These are phyloP conservation scores for Psilocybe cyanescens DNA, from an alignment of 768 basidiomycete species.

Conservation along the genomic window DNA sequence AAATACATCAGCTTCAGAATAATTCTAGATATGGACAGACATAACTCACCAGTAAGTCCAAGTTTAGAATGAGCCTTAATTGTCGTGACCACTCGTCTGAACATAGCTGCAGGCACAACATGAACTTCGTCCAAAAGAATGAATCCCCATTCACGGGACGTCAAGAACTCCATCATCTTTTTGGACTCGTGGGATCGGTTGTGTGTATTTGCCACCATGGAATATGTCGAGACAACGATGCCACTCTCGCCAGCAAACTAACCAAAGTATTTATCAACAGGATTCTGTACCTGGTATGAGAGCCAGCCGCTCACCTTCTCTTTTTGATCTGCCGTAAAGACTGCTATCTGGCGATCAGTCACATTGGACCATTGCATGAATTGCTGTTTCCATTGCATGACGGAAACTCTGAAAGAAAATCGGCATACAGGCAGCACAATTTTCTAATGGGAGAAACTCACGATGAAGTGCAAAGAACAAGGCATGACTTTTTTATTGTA, in stretches of 20 bases:
- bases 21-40: slow-evolving; percentile 8
- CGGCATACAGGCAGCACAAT: background rate
- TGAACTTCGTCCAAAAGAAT: slow-evolving; percentile 98
- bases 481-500: slow-evolving; percentile 98
- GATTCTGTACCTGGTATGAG: background rate
- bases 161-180: slow-evolving; percentile 99
- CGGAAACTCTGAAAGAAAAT: slow-evolving; percentile 65
- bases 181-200: slow-evolving; percentile 99
- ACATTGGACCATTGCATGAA: slow-evolving; percentile 99
- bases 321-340: slow-evolving; percentile 97
- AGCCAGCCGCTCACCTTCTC: slow-evolving; percentile 69
- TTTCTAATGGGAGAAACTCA: slow-evolving; percentile 48
- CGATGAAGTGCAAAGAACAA: slow-evolving; percentile 98
- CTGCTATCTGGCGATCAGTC: slow-evolving; percentile 93
- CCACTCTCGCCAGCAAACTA: slow-evolving; percentile 97
- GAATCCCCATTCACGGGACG: slow-evolving; percentile 99
- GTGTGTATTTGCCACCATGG: slow-evolving; percentile 99
- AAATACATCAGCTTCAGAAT: background rate
- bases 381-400: slow-evolving; percentile 99
- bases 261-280: slow-evolving; percentile 10
- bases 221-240: slow-evolving; percentile 98
- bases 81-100: slow-evolving; percentile 95
- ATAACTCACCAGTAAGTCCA: slow-evolving; percentile 82
- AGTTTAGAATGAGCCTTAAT: slow-evolving; percentile 99
- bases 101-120: slow-evolving; percentile 99